Evolutionary conservation across 2,329 filamentous ascomycete species (phyloP).

Genomic region (Chalaropsis ovoidea): DNA sequence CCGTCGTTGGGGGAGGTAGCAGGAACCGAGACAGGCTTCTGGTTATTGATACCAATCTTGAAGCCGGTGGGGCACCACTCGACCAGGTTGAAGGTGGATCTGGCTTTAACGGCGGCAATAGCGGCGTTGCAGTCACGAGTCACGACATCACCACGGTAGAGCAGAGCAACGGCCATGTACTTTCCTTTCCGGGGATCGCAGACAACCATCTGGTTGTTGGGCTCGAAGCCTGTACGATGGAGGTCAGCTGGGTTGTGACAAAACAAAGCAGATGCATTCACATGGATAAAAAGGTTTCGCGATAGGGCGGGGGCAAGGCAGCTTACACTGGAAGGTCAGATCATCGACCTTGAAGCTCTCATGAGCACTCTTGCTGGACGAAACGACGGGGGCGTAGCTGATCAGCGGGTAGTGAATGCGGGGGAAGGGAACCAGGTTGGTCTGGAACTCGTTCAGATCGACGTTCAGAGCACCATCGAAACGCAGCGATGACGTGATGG

Average conservation of each 20-base stretch:
- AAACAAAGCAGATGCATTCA: not conserved
- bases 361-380: constrained; percentile 65
- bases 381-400: constrained; percentile 62
- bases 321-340: constrained; percentile 61
- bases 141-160: constrained; percentile 63
- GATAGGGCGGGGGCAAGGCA: too few relatives aligned
- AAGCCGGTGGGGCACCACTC: constrained; percentile 68
- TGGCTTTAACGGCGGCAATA: constrained; percentile 58
- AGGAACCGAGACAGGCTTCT: constrained; percentile 54
- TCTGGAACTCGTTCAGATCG: constrained; percentile 69
- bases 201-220: constrained; percentile 70
- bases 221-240: constrained; percentile 52
- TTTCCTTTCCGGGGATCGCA: constrained; percentile 65
- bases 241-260: not conserved
- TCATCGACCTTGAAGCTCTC: constrained; percentile 82
- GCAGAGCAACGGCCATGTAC: constrained; percentile 64
- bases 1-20: constrained; percentile 43
- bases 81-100: constrained; percentile 61
- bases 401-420: constrained; percentile 66
- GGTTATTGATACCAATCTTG: constrained; percentile 68
- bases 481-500: constrained; percentile 61
- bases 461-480: constrained; percentile 65
- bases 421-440: constrained; percentile 62
- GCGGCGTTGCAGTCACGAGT: constrained; percentile 59
- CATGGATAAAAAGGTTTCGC: too few relatives aligned